Base-by-base conservation (phyloP, 495 filamentous ascomycete species). In the Annulohypoxylon stygium region DNA sequence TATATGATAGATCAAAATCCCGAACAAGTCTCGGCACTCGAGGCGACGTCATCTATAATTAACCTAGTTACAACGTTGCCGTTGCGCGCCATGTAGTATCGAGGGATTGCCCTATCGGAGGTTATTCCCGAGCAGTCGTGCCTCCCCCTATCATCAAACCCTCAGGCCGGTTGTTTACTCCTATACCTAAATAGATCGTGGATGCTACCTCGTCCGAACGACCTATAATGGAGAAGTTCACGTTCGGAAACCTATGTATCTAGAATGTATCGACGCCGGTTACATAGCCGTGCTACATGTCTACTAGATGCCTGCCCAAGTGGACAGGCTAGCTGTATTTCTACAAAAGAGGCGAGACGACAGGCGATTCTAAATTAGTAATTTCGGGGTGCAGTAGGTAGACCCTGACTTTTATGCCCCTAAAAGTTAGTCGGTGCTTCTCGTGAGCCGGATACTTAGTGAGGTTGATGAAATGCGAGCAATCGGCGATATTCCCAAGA, bases 21-120 rank as follows among this genome's bases (percentile, higher is more conserved):
- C 6, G 20, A 30, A 1, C 3, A 23, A 23, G 16, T 55, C 33
- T 43, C 61, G 7, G 61, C n/a, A 65, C 20, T 4, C 16, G 18
- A 30, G 53, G 33, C 7, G 14, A 57, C 48, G 47, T 25, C 25
- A 16, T 41, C 20, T 12, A 39, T 8, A 58, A 16, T 43, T 18
- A 50, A 50, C 36, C 3, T 26, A 61, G 64, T 53, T 67, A 67
- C 65, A 67, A 67, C 65, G 65, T 67, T 67, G 65, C 65, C 55
- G 55, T 67, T 67, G 65, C 55, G 43, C 43, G 43, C 45, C 65
- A 61, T 45, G 65, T 67, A 67, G 65, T 67, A 67, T 67, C 18
- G 18, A 14, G 18, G 41, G 18, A 4, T 26, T 39, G 20, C 64
- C 54, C 43, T 47, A 61, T 41, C 34, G 55, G 45, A 45, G 55